Percentiles rank a stretch among this genome's conserved stretches.
Conservation (phyloP, 495 filamentous ascomycete genomes). For the Rostrohypoxylon terebratum region DNA sequence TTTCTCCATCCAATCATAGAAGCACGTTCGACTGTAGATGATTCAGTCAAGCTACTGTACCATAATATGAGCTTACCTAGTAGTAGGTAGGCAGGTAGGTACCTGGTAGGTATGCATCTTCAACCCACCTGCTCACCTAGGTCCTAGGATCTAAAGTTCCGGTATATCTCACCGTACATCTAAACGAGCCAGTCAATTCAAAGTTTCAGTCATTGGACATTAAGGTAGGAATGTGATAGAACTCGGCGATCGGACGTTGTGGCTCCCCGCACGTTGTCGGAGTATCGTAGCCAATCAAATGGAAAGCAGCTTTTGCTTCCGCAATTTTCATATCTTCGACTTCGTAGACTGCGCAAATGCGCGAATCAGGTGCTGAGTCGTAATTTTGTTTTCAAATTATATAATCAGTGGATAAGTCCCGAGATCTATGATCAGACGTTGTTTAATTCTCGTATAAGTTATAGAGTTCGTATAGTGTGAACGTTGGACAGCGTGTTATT, state of each 20-base stretch:
- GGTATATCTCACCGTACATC: neutral
- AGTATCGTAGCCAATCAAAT: no score
- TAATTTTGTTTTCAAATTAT: no score
- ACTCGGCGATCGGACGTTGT: slow-evolving; percentile 7
- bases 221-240: neutral
- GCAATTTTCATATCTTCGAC: no score
- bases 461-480: slow-evolving; percentile 7
- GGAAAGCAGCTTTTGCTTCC: no score
- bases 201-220: neutral
- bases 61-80: neutral
- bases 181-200: neutral
- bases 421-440: neutral
- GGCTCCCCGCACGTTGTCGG: slow-evolving; percentile 5
- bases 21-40: neutral
- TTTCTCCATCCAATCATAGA: neutral
- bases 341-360: no score
- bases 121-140: no score
- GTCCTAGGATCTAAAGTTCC: neutral
- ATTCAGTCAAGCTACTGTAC: neutral
- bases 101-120: no score
- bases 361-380: no score
- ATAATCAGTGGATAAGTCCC: no score
- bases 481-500: neutral
- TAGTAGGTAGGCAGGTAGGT: no score
- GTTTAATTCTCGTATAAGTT: neutral